Evolutionary conservation across 768 basidiomycete species (phyloP), one percentile per base, ranked within the genome.

Genomic region (Leucocoprinus sp.): DNA sequence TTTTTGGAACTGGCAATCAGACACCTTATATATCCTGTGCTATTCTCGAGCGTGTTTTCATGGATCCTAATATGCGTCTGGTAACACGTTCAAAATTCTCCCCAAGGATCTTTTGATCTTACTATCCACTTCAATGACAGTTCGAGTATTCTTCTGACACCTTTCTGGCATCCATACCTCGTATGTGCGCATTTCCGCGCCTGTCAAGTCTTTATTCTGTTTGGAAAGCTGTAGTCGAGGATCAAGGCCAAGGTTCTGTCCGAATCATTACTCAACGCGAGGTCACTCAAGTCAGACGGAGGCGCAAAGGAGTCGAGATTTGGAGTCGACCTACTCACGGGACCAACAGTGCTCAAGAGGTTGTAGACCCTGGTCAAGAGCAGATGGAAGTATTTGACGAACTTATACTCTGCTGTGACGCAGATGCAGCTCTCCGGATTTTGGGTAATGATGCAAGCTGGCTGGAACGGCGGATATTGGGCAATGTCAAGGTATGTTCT

Each of bases 1-100:
- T 64, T 47, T 61, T 64, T 46, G 62, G 61, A 22, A 61, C 62
- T 23, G 61, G 62, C 11, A 64, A 64, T 18, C 62, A 64, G 34
- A 64, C 61, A 3, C 61, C 62, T 26, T 64, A 58, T 50, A 58
- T 64, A 22, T 62, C 61, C 11, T 62, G 56, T 5, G 60, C 61
- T 8, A 64, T 62, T 15, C 50, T 62, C 8, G 61, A 60, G 29
- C 58, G 62, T 26, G 59, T 64, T 21, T 64, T 62, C 42, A 64
- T 62, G 58, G 61, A 64, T 41, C 59, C 57, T 11, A 62, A 60
- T 44, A 61, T 64, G 62, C 57, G 61, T 38, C 50, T 62, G 45
- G 59, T 59, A 31, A 19, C 24, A 14, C 22, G 9, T 29, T 14
- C n/a, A 12, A 12, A 14, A 14, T n/a, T n/a, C 4, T 14, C 29